Conservation (phyloP, 1,139 yeast species). For the Kodamaea suecica region DNA sequence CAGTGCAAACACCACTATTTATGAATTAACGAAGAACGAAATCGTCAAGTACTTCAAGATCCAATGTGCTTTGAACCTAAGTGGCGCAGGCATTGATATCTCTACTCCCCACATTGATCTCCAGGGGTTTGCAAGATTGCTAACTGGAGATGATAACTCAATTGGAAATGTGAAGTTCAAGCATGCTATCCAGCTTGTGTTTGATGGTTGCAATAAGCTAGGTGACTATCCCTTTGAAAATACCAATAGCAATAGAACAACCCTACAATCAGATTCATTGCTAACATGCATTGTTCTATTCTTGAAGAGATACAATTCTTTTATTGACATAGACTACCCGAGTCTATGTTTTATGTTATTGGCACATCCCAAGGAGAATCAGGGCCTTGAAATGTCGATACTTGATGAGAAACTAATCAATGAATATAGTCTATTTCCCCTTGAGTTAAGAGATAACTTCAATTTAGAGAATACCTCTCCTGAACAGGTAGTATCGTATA, state of each 20-base stretch:
- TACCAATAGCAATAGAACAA: not conserved
- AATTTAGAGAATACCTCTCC: slow-evolving; percentile 3
- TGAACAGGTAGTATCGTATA: slow-evolving; percentile 3
- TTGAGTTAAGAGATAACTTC: slow-evolving; percentile 2
- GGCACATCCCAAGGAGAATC: slow-evolving; percentile 4
- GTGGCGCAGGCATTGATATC: not conserved
- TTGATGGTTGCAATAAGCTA: slow-evolving; percentile 6
- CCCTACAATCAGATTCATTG: slow-evolving; percentile 5
- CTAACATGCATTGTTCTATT: slow-evolving; percentile 5
- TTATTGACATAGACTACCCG: slow-evolving; percentile 8
- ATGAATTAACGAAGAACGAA: slow-evolving; percentile 5
- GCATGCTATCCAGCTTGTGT: slow-evolving; percentile 3
- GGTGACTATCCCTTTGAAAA: slow-evolving; percentile 9
- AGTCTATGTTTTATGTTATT: slow-evolving; percentile 8
- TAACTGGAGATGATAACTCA: slow-evolving; percentile 1
- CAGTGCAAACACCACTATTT: slow-evolving; percentile 1
- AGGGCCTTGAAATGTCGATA: slow-evolving; percentile 3
- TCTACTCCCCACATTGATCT: slow-evolving; percentile 4
- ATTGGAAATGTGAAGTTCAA: slow-evolving; percentile 1
- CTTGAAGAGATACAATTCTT: slow-evolving; percentile 2
- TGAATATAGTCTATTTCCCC: slow-evolving; percentile 7
- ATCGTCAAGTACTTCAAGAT: slow-evolving; percentile 7
- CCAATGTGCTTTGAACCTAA: slow-evolving; percentile 4
- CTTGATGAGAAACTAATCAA: slow-evolving; percentile 7
- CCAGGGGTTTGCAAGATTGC: slow-evolving; percentile 3